A percentile compares a stretch with the other conserved stretches of the same genome.
Evolutionary conservation across 225 moss, liverwort and hornwort genomes (phyloP).

Genomic region (Lunularia cruciata): DNA sequence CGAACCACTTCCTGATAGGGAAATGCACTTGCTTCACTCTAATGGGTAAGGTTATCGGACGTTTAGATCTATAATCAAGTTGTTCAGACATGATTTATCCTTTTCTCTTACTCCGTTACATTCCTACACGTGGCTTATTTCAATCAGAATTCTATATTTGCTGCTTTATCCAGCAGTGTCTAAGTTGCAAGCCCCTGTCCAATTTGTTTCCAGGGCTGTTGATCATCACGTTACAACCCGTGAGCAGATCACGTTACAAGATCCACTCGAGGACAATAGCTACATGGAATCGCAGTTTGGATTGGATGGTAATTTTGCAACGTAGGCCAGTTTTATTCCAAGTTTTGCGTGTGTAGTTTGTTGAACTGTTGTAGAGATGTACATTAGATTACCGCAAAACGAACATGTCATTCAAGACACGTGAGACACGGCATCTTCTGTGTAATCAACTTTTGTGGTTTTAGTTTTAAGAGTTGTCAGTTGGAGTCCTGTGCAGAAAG

Average conservation of each 20-base stretch:
- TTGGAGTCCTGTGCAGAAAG: constrained; percentile 58
- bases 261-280: constrained; percentile 68
- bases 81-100: too few relatives aligned
- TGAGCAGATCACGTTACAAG: constrained; percentile 97
- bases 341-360: too few relatives aligned
- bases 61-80: neutral
- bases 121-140: too few relatives aligned
- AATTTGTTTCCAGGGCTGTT: constrained; percentile 47
- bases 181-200: neutral
- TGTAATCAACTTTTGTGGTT: too few relatives aligned
- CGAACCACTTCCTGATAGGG: constrained; percentile 87
- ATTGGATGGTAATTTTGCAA: constrained; percentile 62
- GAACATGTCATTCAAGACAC: too few relatives aligned
- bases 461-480: too few relatives aligned
- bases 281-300: constrained; percentile 86
- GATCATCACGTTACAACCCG: constrained; percentile 97
- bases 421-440: too few relatives aligned
- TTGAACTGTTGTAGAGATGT: too few relatives aligned
- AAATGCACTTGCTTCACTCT: constrained; percentile 71
- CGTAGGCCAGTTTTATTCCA: too few relatives aligned
- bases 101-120: too few relatives aligned
- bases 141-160: too few relatives aligned
- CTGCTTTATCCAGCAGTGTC: neutral
- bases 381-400: too few relatives aligned
- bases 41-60: constrained; percentile 50